Conservation (phyloP, 139 green algal genomes). For the Chloropicon primus region DNA sequence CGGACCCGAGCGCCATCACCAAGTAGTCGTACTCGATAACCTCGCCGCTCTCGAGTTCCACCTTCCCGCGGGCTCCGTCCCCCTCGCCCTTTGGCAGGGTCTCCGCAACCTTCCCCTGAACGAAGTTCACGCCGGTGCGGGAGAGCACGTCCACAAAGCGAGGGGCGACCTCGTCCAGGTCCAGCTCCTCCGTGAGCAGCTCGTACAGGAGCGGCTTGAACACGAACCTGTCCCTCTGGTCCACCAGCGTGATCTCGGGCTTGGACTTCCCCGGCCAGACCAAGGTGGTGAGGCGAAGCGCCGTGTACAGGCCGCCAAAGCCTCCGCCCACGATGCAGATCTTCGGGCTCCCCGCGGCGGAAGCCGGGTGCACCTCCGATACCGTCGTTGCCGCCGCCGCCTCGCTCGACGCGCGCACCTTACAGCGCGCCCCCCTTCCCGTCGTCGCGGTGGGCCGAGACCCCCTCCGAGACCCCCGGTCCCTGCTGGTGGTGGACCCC, state of each 20-base stretch:
- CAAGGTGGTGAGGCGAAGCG: slow-evolving; percentile 71
- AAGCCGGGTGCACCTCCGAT: no score
- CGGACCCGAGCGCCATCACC: slow-evolving; percentile 65
- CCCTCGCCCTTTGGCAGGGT: slow-evolving; percentile 7
- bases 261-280: slow-evolving; percentile 74
- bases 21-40: slow-evolving; percentile 76
- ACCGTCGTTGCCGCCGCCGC: neutral
- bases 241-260: slow-evolving; percentile 80
- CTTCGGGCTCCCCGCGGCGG: neutral
- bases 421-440: neutral
- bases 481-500: no score
- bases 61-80: slow-evolving; percentile 4
- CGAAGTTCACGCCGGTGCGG: slow-evolving; percentile 64
- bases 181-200: slow-evolving; percentile 63
- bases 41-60: slow-evolving; percentile 19
- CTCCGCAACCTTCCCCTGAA: slow-evolving; percentile 44
- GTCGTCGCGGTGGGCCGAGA: neutral
- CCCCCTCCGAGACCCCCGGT: neutral
- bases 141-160: slow-evolving; percentile 69
- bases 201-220: slow-evolving; percentile 99
- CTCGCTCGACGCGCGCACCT: no score
- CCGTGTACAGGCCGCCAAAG: slow-evolving; percentile 96
- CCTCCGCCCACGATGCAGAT: slow-evolving; percentile 90
- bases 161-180: slow-evolving; percentile 76
- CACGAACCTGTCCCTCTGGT: slow-evolving; percentile 82